A percentile compares a stretch with the other conserved stretches of the same genome.
Evolutionary conservation across 2,329 filamentous ascomycete species (phyloP).

Genomic region (Dactylellina haptotyla): DNA sequence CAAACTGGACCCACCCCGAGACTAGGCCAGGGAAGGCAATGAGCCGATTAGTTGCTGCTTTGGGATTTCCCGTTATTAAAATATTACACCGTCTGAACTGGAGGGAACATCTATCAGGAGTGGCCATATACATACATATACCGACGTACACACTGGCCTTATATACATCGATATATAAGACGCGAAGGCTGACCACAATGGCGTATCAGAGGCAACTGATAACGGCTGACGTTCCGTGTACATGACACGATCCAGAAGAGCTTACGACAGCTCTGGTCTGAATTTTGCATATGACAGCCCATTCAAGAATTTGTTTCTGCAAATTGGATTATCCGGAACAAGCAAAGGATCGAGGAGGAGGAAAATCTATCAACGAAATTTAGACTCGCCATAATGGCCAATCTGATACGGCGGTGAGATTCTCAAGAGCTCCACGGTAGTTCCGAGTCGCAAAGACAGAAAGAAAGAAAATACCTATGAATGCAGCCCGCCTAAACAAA

Average conservation of each 20-base stretch:
- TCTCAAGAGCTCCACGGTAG: slow-evolving; percentile 51
- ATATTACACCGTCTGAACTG: background rate
- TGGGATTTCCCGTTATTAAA: slow-evolving; percentile 18
- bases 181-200: background rate
- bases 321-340: slow-evolving; percentile 41
- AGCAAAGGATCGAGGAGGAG: slow-evolving; percentile 31
- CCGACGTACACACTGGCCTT: too few species aligned
- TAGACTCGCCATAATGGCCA: slow-evolving; percentile 28
- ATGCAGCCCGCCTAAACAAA: slow-evolving; percentile 33
- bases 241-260: background rate
- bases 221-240: background rate
- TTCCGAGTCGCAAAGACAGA: slow-evolving; percentile 2
- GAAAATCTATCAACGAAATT: slow-evolving; percentile 31
- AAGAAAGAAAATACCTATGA: too few species aligned
- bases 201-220: background rate
- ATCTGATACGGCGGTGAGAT: slow-evolving; percentile 44
- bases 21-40: slow-evolving; percentile 49
- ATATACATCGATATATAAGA: too few species aligned
- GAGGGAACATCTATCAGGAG: slow-evolving; percentile 16
- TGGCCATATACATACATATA: background rate
- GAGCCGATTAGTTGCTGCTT: slow-evolving; percentile 46
- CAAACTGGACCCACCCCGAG: slow-evolving; percentile 10
- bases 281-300: background rate
- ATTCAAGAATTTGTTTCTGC: background rate
- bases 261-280: background rate